Percentiles rank a stretch among this genome's conserved stretches.
phyloP scores from a whole-genome alignment of 177 flowering plant species.

The Tripterygium wilfordii region DNA sequence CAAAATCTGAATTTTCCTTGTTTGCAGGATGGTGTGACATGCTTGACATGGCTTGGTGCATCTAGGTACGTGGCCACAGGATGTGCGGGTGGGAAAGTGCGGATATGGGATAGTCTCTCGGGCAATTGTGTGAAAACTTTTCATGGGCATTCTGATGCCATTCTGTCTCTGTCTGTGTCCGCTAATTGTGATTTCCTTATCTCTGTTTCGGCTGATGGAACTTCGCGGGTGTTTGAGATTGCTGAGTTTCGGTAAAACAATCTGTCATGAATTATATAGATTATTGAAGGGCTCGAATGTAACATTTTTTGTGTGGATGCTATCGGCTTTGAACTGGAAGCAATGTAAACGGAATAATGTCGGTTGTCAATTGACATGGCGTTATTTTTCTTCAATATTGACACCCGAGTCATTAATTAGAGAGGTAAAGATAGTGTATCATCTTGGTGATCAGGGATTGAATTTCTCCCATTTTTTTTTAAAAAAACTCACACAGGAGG shows the following conservation, averaged over 20 bases:
- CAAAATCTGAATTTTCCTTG: not conserved
- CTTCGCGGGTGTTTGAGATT: slow-evolving; percentile 81
- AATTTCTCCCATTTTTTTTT: no score
- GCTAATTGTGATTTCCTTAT: slow-evolving; percentile 57
- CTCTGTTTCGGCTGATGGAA: slow-evolving; percentile 65
- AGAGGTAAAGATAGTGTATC: no score
- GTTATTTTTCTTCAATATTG: no score
- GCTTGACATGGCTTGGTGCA: slow-evolving; percentile 72
- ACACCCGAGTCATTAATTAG: no score
- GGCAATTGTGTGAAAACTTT: slow-evolving; percentile 63
- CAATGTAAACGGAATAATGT: no score
- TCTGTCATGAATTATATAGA: no score
- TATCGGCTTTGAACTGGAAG: no score
- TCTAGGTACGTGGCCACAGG: slow-evolving; percentile 72
- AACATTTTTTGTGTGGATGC: no score
- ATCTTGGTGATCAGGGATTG: no score
- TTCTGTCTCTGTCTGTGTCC: slow-evolving; percentile 61
- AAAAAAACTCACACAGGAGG: no score
- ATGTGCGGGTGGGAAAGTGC: slow-evolving; percentile 66
- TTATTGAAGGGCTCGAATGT: no score
- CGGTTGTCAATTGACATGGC: no score
- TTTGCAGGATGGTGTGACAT: slow-evolving; percentile 71
- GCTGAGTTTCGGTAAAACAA: slow-evolving; percentile 33
- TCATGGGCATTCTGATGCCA: slow-evolving; percentile 57
- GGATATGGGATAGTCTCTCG: slow-evolving; percentile 85